Percentiles rank a stretch among this genome's conserved stretches.
Conservation (phyloP, 208 protist species). For the Crithidia bombi region DNA sequence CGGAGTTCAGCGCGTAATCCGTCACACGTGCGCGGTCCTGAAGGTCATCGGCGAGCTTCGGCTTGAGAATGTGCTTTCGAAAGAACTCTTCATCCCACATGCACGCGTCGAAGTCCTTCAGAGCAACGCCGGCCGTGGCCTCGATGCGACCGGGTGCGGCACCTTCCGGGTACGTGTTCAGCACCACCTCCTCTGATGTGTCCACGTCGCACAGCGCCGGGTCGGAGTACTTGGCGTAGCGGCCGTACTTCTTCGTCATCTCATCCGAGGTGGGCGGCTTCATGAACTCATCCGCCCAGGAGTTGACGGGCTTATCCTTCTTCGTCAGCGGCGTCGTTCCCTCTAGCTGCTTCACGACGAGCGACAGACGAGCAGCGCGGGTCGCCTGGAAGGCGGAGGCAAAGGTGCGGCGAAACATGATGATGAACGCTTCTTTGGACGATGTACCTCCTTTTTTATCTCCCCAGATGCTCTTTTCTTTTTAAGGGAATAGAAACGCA, state of each 20-base stretch:
- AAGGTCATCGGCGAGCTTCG: constrained; percentile 78
- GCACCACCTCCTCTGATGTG: constrained; percentile 83
- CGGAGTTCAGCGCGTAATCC: constrained; percentile 89
- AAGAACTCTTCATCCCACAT: constrained; percentile 94
- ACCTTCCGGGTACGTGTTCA: constrained; percentile 91
- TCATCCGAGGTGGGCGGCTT: constrained; percentile 76
- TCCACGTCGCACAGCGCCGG: constrained; percentile 81
- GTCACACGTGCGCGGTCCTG: constrained; percentile 86
- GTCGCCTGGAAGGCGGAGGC: constrained; percentile 68
- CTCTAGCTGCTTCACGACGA: constrained; percentile 87
- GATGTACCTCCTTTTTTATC: not conserved
- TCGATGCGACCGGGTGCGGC: constrained; percentile 79
- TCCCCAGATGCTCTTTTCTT: not conserved
- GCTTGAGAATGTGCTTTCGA: constrained; percentile 92
- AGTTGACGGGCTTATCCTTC: constrained; percentile 85
- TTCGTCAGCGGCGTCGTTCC: constrained; percentile 77
- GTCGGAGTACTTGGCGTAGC: constrained; percentile 88
- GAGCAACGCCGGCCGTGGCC: constrained; percentile 74
- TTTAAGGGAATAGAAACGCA: not conserved
- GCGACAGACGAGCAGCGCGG: constrained; percentile 60
- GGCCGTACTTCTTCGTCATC: constrained; percentile 83
- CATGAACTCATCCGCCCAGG: constrained; percentile 87
- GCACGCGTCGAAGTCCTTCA: constrained; percentile 87
- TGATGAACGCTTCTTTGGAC: too few relatives aligned
- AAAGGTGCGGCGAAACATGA: constrained; percentile 78